Evolutionary conservation across 2,329 filamentous ascomycete species (phyloP).

Genomic region (Fusarium humuli): DNA sequence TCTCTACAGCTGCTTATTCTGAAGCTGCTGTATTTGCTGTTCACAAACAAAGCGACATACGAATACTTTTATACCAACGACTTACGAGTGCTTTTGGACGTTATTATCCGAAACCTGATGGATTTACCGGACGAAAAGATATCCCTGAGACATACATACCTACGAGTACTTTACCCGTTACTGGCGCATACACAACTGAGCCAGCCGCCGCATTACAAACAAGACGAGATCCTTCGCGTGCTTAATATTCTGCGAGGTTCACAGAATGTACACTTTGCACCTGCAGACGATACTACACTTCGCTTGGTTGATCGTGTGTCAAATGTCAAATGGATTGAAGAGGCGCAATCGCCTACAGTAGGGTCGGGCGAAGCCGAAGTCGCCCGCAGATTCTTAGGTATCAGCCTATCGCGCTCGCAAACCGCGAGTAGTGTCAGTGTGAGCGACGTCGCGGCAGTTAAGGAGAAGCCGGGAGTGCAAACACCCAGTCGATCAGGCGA

Average conservation of each 20-base stretch:
- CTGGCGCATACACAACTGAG: slow-evolving; percentile 91
- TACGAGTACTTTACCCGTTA: slow-evolving; percentile 90
- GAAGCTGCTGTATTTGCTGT: slow-evolving; percentile 93
- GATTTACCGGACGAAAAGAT: slow-evolving; percentile 88
- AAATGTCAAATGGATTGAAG: slow-evolving; percentile 75
- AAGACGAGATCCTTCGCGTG: slow-evolving; percentile 82
- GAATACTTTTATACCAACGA: slow-evolving; percentile 99
- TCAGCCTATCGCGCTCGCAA: slow-evolving; percentile 73
- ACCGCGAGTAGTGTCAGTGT: slow-evolving; percentile 81
- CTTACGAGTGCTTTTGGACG: slow-evolving; percentile 90
- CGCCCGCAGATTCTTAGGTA: slow-evolving; percentile 73
- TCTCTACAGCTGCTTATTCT: slow-evolving; percentile 95
- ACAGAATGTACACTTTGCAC: slow-evolving; percentile 79
- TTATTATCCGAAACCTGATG: slow-evolving; percentile 96
- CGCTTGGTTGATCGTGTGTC: slow-evolving; percentile 81
- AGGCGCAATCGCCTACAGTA: slow-evolving; percentile 46
- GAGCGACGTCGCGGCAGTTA: slow-evolving; percentile 80
- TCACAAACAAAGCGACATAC: slow-evolving; percentile 89
- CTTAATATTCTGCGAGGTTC: slow-evolving; percentile 75
- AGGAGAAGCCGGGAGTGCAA: slow-evolving; percentile 84
- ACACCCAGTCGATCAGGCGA: slow-evolving; percentile 73
- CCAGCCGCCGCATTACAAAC: slow-evolving; percentile 90
- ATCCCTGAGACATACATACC: slow-evolving; percentile 88
- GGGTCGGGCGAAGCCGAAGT: slow-evolving; percentile 58
- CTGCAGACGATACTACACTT: slow-evolving; percentile 82